Evolutionary conservation across 768 basidiomycete genomes (phyloP).

Genomic region (Trametes cubensis): DNA sequence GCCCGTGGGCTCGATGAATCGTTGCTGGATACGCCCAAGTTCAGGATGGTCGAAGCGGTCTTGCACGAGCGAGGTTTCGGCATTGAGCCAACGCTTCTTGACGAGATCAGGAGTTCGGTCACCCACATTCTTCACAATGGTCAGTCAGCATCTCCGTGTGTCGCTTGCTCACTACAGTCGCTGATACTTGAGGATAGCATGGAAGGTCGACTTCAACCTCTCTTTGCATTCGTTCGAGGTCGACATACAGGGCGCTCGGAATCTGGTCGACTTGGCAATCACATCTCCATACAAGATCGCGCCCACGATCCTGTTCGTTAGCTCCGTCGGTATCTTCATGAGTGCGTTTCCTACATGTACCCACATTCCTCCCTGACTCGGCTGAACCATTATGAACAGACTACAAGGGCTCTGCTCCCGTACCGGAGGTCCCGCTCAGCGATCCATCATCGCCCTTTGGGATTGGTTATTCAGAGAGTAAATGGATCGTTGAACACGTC

Average conservation of each 20-base stretch:
- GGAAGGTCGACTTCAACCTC: slow-evolving; percentile 48
- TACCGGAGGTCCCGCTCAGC: slow-evolving; percentile 5
- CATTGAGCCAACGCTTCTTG: slow-evolving; percentile 11
- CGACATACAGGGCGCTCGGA: slow-evolving; percentile 33
- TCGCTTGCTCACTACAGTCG: too few relatives aligned
- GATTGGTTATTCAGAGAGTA: slow-evolving; percentile 35
- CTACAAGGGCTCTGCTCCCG: slow-evolving; percentile 10
- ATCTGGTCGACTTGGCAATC: slow-evolving; percentile 23
- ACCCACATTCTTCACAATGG: slow-evolving; percentile 35
- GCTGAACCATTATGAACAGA: neutral
- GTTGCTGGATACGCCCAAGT: slow-evolving; percentile 34
- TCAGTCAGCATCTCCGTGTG: neutral
- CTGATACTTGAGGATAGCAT: slow-evolving; percentile 30
- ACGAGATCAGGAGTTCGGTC: slow-evolving; percentile 21
- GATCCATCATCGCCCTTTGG: slow-evolving; percentile 24
- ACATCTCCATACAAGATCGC: slow-evolving; percentile 13
- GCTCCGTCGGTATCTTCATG: slow-evolving; percentile 19
- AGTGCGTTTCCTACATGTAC: neutral
- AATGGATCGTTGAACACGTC: slow-evolving; percentile 38
- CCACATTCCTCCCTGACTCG: too few relatives aligned
- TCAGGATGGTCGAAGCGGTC: slow-evolving; percentile 40
- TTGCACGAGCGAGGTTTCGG: slow-evolving; percentile 26
- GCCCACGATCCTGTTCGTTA: slow-evolving; percentile 13
- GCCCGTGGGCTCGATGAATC: slow-evolving; percentile 37
- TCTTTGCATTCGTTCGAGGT: slow-evolving; percentile 42